Evolutionary conservation across 2,329 filamentous ascomycete species (phyloP).

Genomic region (Fusarium equiseti): DNA sequence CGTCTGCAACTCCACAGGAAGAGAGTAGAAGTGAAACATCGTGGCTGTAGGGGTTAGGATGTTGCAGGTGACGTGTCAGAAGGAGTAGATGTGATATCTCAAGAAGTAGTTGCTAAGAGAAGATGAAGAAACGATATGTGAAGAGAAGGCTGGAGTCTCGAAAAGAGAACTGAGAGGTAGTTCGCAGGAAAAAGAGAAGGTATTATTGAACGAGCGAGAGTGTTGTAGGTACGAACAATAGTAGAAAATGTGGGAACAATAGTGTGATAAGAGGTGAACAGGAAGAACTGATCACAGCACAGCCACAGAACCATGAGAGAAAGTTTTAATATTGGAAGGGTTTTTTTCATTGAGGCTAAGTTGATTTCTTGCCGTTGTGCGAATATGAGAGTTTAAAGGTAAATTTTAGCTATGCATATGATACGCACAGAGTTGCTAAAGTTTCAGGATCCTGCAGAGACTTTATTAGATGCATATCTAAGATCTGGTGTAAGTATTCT

Average conservation of each 20-base stretch:
- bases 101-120: not conserved
- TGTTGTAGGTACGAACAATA: too few species aligned
- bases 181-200: not conserved
- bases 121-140: not conserved
- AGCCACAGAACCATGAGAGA: too few species aligned
- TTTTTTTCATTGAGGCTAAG: too few species aligned
- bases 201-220: not conserved
- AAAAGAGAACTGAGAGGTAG: not conserved
- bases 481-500: too few species aligned
- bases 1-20: constrained; percentile 1
- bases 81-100: too few species aligned
- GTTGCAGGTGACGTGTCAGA: not conserved
- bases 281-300: not conserved
- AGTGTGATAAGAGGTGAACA: not conserved
- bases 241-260: not conserved
- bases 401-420: rapidly evolving
- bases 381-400: not conserved
- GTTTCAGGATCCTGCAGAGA: not conserved
- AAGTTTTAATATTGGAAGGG: too few species aligned
- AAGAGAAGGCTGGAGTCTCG: not conserved
- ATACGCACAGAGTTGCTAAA: not conserved
- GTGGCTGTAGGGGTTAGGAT: not conserved
- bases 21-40: constrained; percentile 13
- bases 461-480: not conserved
- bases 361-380: not conserved